Evolutionary conservation across 148 eudicot genomes (phyloP).

Genomic region (Arbutus unedo): DNA sequence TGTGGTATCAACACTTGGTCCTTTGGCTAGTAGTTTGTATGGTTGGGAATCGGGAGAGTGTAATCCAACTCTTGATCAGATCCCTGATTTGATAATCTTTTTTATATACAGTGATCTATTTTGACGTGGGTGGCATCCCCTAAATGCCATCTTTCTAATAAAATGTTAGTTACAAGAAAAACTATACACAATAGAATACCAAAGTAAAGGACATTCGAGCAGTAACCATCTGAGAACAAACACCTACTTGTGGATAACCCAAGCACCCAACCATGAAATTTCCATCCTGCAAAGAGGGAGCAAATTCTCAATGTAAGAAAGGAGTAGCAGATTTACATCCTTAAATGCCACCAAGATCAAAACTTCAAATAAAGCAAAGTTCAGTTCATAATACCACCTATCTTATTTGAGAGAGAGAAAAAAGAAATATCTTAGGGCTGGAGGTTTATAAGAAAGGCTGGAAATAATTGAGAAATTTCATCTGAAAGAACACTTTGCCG

Average conservation of each 20-base stretch:
- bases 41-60: not conserved
- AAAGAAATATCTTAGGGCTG: not conserved
- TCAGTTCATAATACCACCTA: not conserved
- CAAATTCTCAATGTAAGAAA: not conserved
- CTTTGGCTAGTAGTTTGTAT: not conserved
- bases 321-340: conserved; percentile 6
- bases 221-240: conserved; percentile 1
- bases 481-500: not conserved
- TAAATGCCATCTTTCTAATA: not conserved
- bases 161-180: not conserved
- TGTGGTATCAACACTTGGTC: not conserved
- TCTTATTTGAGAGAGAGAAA: not conserved
- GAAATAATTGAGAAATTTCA: conserved; percentile 1
- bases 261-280: conserved; percentile 96
- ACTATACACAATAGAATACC: not conserved
- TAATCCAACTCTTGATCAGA: not conserved
- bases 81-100: not conserved
- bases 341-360: not conserved
- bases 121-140: not conserved
- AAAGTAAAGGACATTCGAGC: not conserved
- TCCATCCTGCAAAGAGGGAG: conserved; percentile 67
- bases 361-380: not conserved
- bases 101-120: not conserved
- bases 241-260: conserved; percentile 81
- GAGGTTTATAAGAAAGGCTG: not conserved